These are phyloP conservation scores for Mycena galericulata DNA, from an alignment of 768 basidiomycete species.

Conservation along the genomic window DNA sequence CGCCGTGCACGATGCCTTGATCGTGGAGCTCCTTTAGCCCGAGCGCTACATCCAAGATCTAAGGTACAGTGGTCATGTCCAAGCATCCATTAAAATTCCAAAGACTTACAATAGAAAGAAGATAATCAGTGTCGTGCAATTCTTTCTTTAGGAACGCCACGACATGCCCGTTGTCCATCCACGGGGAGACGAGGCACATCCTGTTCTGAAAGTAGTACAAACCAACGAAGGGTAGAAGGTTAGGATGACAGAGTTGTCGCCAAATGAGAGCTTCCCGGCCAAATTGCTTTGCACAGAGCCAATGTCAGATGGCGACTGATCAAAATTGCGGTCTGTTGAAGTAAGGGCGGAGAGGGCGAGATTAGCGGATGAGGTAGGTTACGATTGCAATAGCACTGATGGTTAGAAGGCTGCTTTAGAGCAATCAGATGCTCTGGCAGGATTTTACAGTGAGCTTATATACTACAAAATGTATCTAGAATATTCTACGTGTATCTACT, in stretches of 20 bases:
- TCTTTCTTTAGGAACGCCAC: constrained; percentile 29
- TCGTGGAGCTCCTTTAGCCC: constrained; percentile 36
- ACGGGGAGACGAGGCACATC: constrained; percentile 41
- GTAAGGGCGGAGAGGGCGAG: too few species aligned
- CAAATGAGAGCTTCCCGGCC: constrained; percentile 37
- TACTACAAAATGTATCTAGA: too few species aligned
- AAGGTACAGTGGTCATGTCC: neutral
- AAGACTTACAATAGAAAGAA: constrained; percentile 18
- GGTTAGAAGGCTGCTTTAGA: too few species aligned
- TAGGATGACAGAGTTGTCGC: constrained; percentile 36
- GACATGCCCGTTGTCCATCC: constrained; percentile 47
- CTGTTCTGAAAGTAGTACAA: constrained; percentile 30
- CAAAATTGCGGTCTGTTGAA: too few species aligned
- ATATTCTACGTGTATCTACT: too few species aligned
- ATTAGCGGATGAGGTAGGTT: too few species aligned
- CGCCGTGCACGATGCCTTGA: constrained; percentile 33
- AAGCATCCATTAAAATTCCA: neutral
- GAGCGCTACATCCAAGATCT: constrained; percentile 32
- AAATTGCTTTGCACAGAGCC: neutral
- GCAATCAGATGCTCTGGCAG: too few species aligned
- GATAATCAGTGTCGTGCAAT: neutral
- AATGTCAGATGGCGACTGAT: neutral
- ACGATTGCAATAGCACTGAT: too few species aligned
- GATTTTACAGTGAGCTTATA: too few species aligned
- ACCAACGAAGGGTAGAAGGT: constrained; percentile 39